Percentiles rank a stretch among this genome's conserved stretches.
These are phyloP conservation scores for Blastobotrys petasosporus DNA, from an alignment of 1,139 yeast genomes.

Conservation along the genomic window DNA sequence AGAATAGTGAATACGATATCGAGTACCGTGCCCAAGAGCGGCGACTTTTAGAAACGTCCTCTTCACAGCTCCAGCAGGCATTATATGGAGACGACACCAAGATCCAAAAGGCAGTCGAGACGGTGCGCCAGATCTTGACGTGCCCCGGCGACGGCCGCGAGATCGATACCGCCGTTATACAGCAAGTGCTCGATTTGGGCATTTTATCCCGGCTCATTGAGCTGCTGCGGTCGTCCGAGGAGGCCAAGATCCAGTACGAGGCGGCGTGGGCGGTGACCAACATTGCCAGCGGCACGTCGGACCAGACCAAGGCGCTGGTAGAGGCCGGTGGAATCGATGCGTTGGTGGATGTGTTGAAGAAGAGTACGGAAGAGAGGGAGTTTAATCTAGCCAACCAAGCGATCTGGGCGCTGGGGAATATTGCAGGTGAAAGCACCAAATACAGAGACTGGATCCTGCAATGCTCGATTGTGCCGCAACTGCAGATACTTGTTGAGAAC, in stretches of 20 bases:
- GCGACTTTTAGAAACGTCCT: too few relatives aligned
- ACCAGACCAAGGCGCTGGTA: conserved; percentile 5
- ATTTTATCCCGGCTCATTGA: conserved; percentile 3
- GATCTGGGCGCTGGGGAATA: conserved; percentile 11
- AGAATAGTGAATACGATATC: too few relatives aligned
- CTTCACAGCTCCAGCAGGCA: too few relatives aligned
- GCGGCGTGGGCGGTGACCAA: conserved; percentile 10
- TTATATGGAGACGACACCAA: too few relatives aligned
- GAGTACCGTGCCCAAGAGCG: too few relatives aligned
- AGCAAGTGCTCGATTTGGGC: neutral
- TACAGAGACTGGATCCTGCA: conserved; percentile 9
- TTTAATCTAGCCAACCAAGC: conserved; percentile 7
- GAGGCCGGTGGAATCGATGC: conserved; percentile 5
- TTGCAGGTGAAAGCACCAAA: conserved; percentile 7
- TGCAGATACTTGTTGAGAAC: neutral
- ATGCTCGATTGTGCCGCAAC: neutral
- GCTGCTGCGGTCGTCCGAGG: neutral
- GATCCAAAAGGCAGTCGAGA: too few relatives aligned
- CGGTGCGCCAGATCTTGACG: too few relatives aligned
- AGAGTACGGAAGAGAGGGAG: neutral
- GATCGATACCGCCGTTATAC: neutral
- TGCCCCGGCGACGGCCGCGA: too few relatives aligned
- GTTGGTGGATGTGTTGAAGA: neutral
- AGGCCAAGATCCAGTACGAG: conserved; percentile 2
- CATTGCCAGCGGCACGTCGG: conserved; percentile 7